Conservation (phyloP, 768 basidiomycete genomes). For the Saitozyma sp. region DNA sequence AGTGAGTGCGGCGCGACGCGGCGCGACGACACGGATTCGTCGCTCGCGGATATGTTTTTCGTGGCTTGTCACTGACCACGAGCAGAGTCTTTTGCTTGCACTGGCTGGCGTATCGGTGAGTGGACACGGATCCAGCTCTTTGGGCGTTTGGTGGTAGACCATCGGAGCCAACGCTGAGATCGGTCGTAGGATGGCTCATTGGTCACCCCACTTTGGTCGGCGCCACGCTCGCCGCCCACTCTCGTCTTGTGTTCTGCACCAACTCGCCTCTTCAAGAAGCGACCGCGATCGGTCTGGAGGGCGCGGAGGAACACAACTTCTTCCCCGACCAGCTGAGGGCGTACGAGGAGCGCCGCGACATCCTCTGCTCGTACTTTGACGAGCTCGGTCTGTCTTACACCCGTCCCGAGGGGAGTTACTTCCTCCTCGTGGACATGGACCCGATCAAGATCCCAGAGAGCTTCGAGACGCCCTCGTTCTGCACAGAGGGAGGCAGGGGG, state of each 20-base stretch:
- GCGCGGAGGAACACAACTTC: conserved; percentile 69
- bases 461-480: conserved; percentile 74
- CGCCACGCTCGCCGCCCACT: conserved; percentile 84
- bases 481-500: conserved; percentile 68
- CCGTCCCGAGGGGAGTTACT: conserved; percentile 86
- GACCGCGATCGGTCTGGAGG: conserved; percentile 81
- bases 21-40: neutral
- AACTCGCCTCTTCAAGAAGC: conserved; percentile 96
- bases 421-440: conserved; percentile 63
- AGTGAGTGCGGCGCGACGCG: conserved; percentile 59
- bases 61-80: conserved; percentile 12
- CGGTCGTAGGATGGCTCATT: conserved; percentile 77
- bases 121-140: neutral
- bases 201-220: conserved; percentile 77
- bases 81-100: conserved; percentile 92
- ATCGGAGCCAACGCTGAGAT: neutral
- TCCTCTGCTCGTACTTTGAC: conserved; percentile 80
- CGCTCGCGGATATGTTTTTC: neutral
- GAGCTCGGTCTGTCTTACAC: conserved; percentile 79
- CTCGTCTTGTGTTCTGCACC: conserved; percentile 91
- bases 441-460: conserved; percentile 74
- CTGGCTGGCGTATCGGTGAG: conserved; percentile 81
- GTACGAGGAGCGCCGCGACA: conserved; percentile 74
- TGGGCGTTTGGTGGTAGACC: neutral
- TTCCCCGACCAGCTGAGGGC: conserved; percentile 73